Percentiles rank a stretch among this genome's conserved stretches.
Evolutionary conservation across 83 land plant genomes (phyloP).

Genomic region (Thuja plicata): DNA sequence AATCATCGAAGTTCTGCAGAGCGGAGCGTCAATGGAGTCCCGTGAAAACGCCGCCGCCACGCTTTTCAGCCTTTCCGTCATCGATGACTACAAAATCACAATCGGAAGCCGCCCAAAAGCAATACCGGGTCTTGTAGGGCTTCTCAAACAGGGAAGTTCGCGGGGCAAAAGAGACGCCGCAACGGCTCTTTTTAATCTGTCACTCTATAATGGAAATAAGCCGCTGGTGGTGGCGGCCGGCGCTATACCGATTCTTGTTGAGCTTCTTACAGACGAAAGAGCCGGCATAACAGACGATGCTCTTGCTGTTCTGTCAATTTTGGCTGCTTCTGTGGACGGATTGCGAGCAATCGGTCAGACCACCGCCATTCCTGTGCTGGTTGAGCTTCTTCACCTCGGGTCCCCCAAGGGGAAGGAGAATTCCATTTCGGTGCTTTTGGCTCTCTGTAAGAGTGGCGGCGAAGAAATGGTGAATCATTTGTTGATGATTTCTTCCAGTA

Average conservation of each 20-base stretch:
- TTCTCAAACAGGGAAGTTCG: slow-evolving; percentile 46
- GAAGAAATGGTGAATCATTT: slow-evolving; percentile 41
- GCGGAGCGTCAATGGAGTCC: slow-evolving; percentile 46
- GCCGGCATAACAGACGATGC: slow-evolving; percentile 65
- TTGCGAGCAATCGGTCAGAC: slow-evolving; percentile 33
- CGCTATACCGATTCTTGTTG: slow-evolving; percentile 49
- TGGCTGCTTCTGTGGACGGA: slow-evolving; percentile 41
- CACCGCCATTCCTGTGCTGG: slow-evolving; percentile 26
- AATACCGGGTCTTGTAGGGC: slow-evolving; percentile 41
- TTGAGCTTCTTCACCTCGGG: slow-evolving; percentile 44
- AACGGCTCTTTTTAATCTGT: slow-evolving; percentile 57
- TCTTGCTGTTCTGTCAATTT: slow-evolving; percentile 40
- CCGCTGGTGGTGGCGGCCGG: slow-evolving; percentile 36
- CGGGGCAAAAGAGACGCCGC: slow-evolving; percentile 62
- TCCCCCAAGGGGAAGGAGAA: slow-evolving; percentile 59
- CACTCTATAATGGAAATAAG: slow-evolving; percentile 39
- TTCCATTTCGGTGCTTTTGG: slow-evolving; percentile 38
- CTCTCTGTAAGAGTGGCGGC: slow-evolving; percentile 46
- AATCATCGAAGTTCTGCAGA: slow-evolving; percentile 37
- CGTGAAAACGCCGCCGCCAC: slow-evolving; percentile 81
- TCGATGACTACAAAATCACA: slow-evolving; percentile 43
- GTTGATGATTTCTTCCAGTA: slow-evolving; percentile 29
- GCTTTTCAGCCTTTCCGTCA: slow-evolving; percentile 57
- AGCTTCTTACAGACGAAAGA: slow-evolving; percentile 41
- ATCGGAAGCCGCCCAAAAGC: slow-evolving; percentile 45